These are phyloP conservation scores for Globisporangium canariense DNA, from an alignment of 352 stramenopile species.

Conservation along the genomic window DNA sequence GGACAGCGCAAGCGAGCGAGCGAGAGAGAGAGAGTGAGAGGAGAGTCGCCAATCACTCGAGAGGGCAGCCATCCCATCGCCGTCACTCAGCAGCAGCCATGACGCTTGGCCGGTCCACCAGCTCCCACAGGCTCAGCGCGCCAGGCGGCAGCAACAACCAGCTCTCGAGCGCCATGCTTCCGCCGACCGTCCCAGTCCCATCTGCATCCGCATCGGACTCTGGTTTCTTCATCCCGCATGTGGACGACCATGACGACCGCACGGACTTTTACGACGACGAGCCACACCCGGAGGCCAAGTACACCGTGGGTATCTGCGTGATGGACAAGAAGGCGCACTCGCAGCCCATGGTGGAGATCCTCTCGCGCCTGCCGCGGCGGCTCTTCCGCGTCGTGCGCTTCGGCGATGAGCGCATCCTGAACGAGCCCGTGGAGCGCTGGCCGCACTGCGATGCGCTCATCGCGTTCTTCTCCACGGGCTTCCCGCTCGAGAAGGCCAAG, in stretches of 20 bases:
- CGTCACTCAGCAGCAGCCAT: conserved; percentile 5
- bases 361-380: conserved; percentile 82
- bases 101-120: conserved; percentile 15
- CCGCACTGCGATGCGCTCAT: conserved; percentile 97
- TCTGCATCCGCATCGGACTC: conserved; percentile 1
- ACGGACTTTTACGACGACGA: conserved; percentile 10
- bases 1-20: neutral
- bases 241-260: conserved; percentile 13
- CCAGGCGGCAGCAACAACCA: conserved; percentile 13
- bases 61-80: neutral
- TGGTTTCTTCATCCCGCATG: conserved; percentile 17
- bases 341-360: conserved; percentile 96
- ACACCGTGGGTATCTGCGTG: conserved; percentile 94
- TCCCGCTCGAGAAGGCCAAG: conserved; percentile 96
- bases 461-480: conserved; percentile 97
- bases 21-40: neutral
- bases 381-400: conserved; percentile 98
- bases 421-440: conserved; percentile 92
- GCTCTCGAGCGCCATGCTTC: conserved; percentile 6
- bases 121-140: conserved; percentile 13
- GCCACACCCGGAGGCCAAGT: conserved; percentile 19
- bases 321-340: conserved; percentile 98
- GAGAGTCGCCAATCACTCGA: conserved; percentile 9
- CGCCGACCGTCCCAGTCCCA: conserved; percentile 6
- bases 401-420: conserved; percentile 95